Evolutionary conservation across 805 yeast genomes (phyloP).

Genomic region (Sugiyamaella boreocaroliniensis): DNA sequence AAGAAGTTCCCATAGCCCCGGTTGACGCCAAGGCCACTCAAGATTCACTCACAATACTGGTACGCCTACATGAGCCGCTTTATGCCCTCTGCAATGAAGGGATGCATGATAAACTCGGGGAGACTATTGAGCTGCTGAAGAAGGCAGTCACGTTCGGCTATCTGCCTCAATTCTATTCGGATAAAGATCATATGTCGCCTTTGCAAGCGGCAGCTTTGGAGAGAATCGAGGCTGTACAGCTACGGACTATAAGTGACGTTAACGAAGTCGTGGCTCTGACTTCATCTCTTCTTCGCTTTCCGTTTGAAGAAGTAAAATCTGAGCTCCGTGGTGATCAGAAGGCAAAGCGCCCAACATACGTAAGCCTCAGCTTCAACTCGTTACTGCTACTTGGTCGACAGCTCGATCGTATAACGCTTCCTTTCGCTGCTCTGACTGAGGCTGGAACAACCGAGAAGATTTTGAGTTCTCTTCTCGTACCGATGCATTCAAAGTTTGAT

Average conservation of each 20-base stretch:
- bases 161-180: slow-evolving; percentile 51
- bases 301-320: not conserved
- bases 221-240: slow-evolving; percentile 34
- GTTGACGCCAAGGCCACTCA: slow-evolving; percentile 39
- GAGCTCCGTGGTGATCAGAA: not conserved
- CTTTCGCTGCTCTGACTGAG: not conserved
- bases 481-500: slow-evolving; percentile 16
- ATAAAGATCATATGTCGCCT: slow-evolving; percentile 50
- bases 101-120: slow-evolving; percentile 36
- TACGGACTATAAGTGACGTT: slow-evolving; percentile 7
- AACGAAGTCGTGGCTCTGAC: not conserved
- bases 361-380: slow-evolving; percentile 9
- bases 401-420: not conserved
- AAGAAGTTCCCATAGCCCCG: slow-evolving; percentile 33
- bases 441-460: slow-evolving; percentile 9
- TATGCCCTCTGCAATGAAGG: slow-evolving; percentile 34
- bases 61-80: slow-evolving; percentile 47
- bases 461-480: slow-evolving; percentile 7
- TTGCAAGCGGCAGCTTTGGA: slow-evolving; percentile 56
- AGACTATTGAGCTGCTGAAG: slow-evolving; percentile 52
- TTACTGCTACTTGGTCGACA: slow-evolving; percentile 3
- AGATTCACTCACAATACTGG: slow-evolving; percentile 51
- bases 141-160: slow-evolving; percentile 68
- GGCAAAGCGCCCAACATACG: slow-evolving; percentile 15
- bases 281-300: not conserved